Evolutionary conservation across 495 filamentous ascomycete genomes (phyloP).

Genomic region (Monascus purpureus): DNA sequence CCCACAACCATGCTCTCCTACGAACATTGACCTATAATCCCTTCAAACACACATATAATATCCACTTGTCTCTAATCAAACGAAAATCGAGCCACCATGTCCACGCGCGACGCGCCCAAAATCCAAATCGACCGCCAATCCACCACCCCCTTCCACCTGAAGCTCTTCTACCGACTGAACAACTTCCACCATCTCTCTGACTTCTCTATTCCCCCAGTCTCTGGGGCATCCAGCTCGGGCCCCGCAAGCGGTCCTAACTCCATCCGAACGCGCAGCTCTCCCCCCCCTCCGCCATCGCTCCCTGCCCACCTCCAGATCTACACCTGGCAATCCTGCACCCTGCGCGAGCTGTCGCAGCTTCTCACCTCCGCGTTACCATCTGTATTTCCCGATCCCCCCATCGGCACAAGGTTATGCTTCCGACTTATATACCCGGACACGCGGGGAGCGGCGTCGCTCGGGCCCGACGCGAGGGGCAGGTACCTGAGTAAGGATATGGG

Average conservation of each 20-base stretch:
- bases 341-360: constrained; percentile 69
- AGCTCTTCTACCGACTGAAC: constrained; percentile 69
- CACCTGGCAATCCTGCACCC: constrained; percentile 75
- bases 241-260: constrained; percentile 21
- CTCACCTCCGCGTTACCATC: constrained; percentile 50
- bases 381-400: constrained; percentile 57
- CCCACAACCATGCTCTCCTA: too few relatives aligned
- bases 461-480: constrained; percentile 35
- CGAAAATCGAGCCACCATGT: too few relatives aligned
- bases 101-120: constrained; percentile 1
- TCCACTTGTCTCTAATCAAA: too few relatives aligned
- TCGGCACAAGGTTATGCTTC: constrained; percentile 75
- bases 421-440: constrained; percentile 79
- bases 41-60: too few relatives aligned
- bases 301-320: constrained; percentile 69
- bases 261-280: constrained; percentile 20
- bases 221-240: constrained; percentile 9
- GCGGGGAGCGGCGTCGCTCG: constrained; percentile 30
- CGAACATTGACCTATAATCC: too few relatives aligned
- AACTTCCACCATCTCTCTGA: constrained; percentile 48
- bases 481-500: constrained; percentile 70
- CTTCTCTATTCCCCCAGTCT: constrained; percentile 10
- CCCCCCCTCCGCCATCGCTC: constrained; percentile 28
- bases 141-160: constrained; percentile 78
- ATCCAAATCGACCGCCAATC: constrained; percentile 48